Percentiles rank a stretch among this genome's conserved stretches.
Conservation (phyloP, 352 stramenopile species). For the Phytophthora megakarya region DNA sequence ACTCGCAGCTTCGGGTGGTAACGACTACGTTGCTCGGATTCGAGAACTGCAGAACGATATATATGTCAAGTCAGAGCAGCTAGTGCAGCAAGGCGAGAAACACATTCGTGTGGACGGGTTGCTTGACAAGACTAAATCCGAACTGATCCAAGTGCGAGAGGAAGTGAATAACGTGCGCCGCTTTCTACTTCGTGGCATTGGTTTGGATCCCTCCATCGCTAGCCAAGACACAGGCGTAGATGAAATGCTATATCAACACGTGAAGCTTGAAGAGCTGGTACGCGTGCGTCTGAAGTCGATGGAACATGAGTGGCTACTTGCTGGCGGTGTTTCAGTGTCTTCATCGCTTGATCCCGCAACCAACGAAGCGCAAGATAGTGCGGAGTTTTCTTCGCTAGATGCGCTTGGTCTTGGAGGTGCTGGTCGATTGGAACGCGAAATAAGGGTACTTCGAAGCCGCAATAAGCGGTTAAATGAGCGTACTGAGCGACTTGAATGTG, state of each 20-base stretch:
- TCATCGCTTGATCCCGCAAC: conserved; percentile 11
- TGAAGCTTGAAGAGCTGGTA: conserved; percentile 72
- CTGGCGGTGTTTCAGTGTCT: conserved; percentile 15
- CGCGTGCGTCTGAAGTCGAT: conserved; percentile 67
- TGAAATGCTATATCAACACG: conserved; percentile 67
- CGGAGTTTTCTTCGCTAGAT: conserved; percentile 40
- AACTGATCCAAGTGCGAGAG: conserved; percentile 51
- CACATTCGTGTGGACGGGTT: conserved; percentile 51
- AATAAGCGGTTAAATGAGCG: conserved; percentile 73
- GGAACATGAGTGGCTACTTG: conserved; percentile 66
- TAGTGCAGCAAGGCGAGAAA: conserved; percentile 78
- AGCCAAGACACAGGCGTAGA: conserved; percentile 45
- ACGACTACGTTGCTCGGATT: conserved; percentile 35
- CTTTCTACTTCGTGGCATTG: conserved; percentile 60
- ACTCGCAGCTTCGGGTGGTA: conserved; percentile 30
- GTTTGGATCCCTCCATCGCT: conserved; percentile 36
- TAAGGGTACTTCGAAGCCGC: conserved; percentile 66
- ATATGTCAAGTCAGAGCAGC: conserved; percentile 73
- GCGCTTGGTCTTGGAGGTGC: conserved; percentile 53
- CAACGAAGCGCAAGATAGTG: conserved; percentile 20
- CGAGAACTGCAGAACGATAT: conserved; percentile 72
- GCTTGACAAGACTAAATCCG: conserved; percentile 48
- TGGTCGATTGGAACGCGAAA: conserved; percentile 70
- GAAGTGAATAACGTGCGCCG: conserved; percentile 59
- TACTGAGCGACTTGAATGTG: conserved; percentile 53